Conservation (phyloP, 164 flowering plant genomes). For the Umbellularia californica region DNA sequence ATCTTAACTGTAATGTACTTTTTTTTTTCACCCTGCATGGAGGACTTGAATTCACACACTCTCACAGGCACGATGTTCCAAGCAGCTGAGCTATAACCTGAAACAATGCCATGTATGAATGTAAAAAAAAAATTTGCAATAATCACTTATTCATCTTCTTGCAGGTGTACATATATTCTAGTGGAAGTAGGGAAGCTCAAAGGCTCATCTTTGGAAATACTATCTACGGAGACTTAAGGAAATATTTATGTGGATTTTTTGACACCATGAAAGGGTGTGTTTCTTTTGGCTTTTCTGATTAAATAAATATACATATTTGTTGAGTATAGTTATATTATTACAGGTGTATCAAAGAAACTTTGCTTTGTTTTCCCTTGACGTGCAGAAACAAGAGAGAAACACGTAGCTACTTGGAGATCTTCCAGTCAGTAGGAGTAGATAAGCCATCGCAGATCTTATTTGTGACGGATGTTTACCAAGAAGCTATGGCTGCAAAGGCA, state of each 20-base stretch:
- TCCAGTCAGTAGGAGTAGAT: slow-evolving; percentile 78
- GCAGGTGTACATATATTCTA: slow-evolving; percentile 95
- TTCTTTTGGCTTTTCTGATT: slow-evolving; percentile 2
- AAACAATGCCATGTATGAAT: too few relatives aligned
- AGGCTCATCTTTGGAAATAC: slow-evolving; percentile 88
- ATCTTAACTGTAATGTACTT: too few relatives aligned
- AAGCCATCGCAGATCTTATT: slow-evolving; percentile 75
- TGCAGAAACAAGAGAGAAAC: slow-evolving; percentile 77
- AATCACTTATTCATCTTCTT: not conserved
- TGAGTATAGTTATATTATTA: not conserved
- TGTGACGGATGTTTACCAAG: slow-evolving; percentile 82
- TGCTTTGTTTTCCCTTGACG: not conserved
- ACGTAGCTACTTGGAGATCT: slow-evolving; percentile 68
- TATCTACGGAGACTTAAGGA: slow-evolving; percentile 79
- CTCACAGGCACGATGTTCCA: too few relatives aligned
- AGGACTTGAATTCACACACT: too few relatives aligned
- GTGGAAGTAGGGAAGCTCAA: slow-evolving; percentile 98
- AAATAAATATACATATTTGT: too few relatives aligned
- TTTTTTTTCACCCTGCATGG: too few relatives aligned
- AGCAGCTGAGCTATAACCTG: too few relatives aligned
- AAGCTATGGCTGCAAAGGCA: slow-evolving; percentile 85
- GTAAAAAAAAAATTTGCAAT: too few relatives aligned
- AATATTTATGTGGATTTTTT: slow-evolving; percentile 79
- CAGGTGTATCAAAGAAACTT: not conserved
- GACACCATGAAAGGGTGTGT: slow-evolving; percentile 83